Evolutionary conservation across 129 eudicot genomes (phyloP).

Genomic region (Scalesia atractyloides): DNA sequence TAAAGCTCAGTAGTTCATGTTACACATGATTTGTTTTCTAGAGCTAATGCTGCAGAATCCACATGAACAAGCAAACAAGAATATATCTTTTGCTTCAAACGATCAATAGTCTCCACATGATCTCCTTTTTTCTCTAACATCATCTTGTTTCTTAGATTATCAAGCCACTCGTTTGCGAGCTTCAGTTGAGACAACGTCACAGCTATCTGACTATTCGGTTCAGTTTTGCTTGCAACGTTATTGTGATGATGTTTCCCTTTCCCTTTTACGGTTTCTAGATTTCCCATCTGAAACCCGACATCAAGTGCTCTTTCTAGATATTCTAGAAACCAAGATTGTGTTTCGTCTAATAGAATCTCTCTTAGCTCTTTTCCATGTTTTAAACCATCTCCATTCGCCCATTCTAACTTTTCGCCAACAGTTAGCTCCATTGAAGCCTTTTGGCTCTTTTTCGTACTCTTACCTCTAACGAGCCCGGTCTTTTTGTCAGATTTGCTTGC

Average conservation of each 20-base stretch:
- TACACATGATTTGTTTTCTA: conserved; percentile 47
- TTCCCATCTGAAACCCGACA: conserved; percentile 48
- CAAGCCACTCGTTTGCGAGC: conserved; percentile 82
- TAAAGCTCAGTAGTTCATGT: background rate
- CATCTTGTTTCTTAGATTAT: conserved; percentile 45
- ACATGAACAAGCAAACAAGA: conserved; percentile 76
- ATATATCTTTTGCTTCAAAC: conserved; percentile 78
- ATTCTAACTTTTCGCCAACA: conserved; percentile 56
- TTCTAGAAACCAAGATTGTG: conserved; percentile 71
- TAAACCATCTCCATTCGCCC: conserved; percentile 78
- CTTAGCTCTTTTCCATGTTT: conserved; percentile 48
- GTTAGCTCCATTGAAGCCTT: conserved; percentile 48
- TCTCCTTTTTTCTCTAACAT: conserved; percentile 34
- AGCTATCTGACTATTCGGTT: conserved; percentile 68
- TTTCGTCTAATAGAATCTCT: conserved; percentile 49
- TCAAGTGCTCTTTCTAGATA: conserved; percentile 74
- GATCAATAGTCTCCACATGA: conserved; percentile 47
- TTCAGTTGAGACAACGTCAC: conserved; percentile 69
- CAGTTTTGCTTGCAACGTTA: conserved; percentile 26
- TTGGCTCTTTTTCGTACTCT: conserved; percentile 27
- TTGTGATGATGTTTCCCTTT: conserved; percentile 38
- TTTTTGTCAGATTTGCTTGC: conserved; percentile 40
- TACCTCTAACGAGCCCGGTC: conserved; percentile 31
- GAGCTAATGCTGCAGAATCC: conserved; percentile 81
- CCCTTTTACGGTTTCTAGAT: conserved; percentile 38